Conservation (phyloP, 2,329 filamentous ascomycete genomes). For the Cladosporium sphaerospermum region DNA sequence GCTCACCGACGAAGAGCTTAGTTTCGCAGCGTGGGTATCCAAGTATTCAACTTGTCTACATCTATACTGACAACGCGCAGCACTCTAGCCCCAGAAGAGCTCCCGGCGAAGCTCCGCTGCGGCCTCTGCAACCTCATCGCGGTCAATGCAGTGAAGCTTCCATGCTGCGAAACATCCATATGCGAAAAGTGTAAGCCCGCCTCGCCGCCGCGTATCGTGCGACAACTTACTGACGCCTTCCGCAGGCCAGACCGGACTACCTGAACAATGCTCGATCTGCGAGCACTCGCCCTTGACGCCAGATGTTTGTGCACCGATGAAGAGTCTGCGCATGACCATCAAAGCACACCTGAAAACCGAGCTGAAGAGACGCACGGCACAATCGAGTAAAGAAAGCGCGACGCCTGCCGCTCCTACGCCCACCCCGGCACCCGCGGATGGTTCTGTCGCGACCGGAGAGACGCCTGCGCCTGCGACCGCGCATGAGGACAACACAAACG, state of each 20-base stretch:
- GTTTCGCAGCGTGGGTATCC: background rate
- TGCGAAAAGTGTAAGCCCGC: conserved; percentile 72
- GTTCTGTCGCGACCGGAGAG: conserved; percentile 12
- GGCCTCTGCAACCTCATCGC: conserved; percentile 88
- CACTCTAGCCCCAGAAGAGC: conserved; percentile 49
- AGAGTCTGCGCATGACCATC: conserved; percentile 84
- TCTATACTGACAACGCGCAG: background rate
- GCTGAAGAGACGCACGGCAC: conserved; percentile 74
- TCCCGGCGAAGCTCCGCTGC: conserved; percentile 94
- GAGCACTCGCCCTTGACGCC: conserved; percentile 82
- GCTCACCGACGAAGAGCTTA: conserved; percentile 4
- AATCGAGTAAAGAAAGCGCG: conserved; percentile 25
- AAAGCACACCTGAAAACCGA: conserved; percentile 85
- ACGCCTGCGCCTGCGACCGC: conserved; percentile 8
- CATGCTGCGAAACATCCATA: conserved; percentile 92
- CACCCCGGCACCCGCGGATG: conserved; percentile 7
- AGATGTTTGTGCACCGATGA: conserved; percentile 82
- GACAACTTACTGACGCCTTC: conserved; percentile 16
- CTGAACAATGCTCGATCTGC: conserved; percentile 61
- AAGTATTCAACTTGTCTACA: background rate
- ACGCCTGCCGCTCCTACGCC: conserved; percentile 19
- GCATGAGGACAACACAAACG: conserved; percentile 7
- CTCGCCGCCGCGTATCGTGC: conserved; percentile 15
- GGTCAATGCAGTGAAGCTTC: conserved; percentile 81
- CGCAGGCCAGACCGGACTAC: conserved; percentile 65